phyloP scores from a whole-genome alignment of 2,329 filamentous ascomycete species.

The Plenodomus tracheiphilus region DNA sequence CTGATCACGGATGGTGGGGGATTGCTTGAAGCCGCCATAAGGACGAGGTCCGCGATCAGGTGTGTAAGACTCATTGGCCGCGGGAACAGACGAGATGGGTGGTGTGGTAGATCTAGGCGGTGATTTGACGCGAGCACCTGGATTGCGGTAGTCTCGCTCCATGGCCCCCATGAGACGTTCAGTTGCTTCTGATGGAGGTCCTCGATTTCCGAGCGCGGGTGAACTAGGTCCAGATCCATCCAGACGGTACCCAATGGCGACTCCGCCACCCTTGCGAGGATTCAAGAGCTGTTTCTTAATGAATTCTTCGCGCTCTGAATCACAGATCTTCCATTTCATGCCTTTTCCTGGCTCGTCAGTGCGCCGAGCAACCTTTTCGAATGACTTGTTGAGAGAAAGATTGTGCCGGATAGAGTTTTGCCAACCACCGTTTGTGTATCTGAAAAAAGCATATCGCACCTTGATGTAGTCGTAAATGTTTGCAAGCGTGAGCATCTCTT shows the following conservation, averaged over 20 bases:
- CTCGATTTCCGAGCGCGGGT: conserved; percentile 47
- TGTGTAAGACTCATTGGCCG: conserved; percentile 57
- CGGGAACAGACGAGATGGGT: conserved; percentile 52
- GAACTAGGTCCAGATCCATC: conserved; percentile 74
- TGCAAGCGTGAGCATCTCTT: conserved; percentile 86
- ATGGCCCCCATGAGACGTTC: conserved; percentile 51
- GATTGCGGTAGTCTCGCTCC: conserved; percentile 23
- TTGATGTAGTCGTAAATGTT: conserved; percentile 96
- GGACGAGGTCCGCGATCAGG: conserved; percentile 56
- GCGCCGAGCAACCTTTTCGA: conserved; percentile 87
- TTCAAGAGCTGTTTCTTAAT: conserved; percentile 65
- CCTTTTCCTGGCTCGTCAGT: conserved; percentile 97
- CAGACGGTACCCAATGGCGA: conserved; percentile 30
- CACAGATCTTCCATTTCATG: conserved; percentile 97
- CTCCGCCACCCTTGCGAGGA: conserved; percentile 45
- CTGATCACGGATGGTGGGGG: conserved; percentile 32
- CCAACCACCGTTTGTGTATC: conserved; percentile 85
- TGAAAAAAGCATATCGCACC: conserved; percentile 89
- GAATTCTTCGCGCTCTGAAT: conserved; percentile 85
- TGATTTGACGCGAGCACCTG: conserved; percentile 40
- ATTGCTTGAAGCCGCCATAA: conserved; percentile 36
- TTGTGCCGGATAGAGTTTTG: conserved; percentile 99
- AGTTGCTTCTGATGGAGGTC: conserved; percentile 54
- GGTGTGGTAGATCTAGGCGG: conserved; percentile 53
- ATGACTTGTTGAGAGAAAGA: conserved; percentile 89